Percentiles rank a stretch among this genome's conserved stretches.
phyloP scores from a whole-genome alignment of 495 filamentous ascomycete genomes.

The Annulohypoxylon moriforme region DNA sequence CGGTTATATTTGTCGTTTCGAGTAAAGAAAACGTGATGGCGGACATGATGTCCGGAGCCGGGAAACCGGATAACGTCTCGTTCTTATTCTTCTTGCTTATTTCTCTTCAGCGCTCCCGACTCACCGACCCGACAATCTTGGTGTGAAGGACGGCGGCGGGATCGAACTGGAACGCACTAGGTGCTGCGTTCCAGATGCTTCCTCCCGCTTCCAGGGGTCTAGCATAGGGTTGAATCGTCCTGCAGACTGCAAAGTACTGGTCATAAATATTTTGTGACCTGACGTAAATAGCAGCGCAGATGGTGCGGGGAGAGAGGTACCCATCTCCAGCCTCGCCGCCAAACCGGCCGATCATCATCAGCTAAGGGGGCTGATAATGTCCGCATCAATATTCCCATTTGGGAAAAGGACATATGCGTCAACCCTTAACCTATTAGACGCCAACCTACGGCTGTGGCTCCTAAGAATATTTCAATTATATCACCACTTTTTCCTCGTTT shows the following conservation, averaged over 20 bases:
- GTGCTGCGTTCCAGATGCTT: constrained; percentile 33
- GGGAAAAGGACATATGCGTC: background rate
- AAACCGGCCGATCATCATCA: constrained; percentile 17
- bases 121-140: background rate
- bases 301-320: background rate
- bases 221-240: constrained; percentile 1
- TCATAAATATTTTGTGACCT: constrained; percentile 17
- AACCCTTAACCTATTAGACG: background rate
- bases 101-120: background rate
- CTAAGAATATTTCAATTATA: background rate
- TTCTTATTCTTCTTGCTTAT: background rate
- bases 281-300: constrained; percentile 9
- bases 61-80: background rate
- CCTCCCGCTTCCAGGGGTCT: constrained; percentile 28
- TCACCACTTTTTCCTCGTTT: constrained; percentile 4
- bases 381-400: background rate
- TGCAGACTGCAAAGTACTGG: constrained; percentile 12
- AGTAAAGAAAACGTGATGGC: background rate
- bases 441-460: background rate
- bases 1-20: constrained; percentile 6
- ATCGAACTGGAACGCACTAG: constrained; percentile 10
- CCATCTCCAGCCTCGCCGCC: constrained; percentile 18
- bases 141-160: background rate
- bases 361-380: background rate
- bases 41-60: background rate